These are phyloP conservation scores for Stachybotrys elegans DNA, from an alignment of 2,329 filamentous ascomycete species.

Conservation along the genomic window DNA sequence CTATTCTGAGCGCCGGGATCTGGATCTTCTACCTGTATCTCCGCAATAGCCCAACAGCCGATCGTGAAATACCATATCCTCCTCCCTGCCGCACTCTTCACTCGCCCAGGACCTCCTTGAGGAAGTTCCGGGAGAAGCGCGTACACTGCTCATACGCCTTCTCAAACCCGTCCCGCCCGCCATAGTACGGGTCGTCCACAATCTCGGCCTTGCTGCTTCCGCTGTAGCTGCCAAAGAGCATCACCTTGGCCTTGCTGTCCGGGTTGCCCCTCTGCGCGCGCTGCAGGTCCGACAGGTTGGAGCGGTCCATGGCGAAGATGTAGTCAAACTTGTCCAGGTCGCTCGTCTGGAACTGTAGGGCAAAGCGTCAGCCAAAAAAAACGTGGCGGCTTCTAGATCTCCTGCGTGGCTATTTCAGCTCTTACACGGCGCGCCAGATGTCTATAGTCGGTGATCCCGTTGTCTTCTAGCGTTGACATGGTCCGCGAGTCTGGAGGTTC, in stretches of 20 bases:
- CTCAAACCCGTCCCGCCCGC: conserved; percentile 74
- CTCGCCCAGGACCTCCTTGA: conserved; percentile 47
- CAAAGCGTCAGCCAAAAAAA: background rate
- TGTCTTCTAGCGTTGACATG: conserved; percentile 66
- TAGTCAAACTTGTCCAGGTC: conserved; percentile 90
- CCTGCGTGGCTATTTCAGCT: no score
- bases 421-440: conserved; percentile 72
- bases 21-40: no score
- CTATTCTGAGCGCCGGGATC: no score
- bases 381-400: no score
- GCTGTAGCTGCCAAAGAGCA: conserved; percentile 80
- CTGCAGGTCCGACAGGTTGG: conserved; percentile 69
- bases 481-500: conserved; percentile 77
- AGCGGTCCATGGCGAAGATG: conserved; percentile 88
- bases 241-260: conserved; percentile 59
- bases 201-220: conserved; percentile 62
- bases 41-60: no score
- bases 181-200: conserved; percentile 89
- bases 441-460: conserved; percentile 72
- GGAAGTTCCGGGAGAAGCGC: conserved; percentile 71
- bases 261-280: conserved; percentile 53
- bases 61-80: no score
- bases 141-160: conserved; percentile 80
- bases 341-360: conserved; percentile 44
- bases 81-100: conserved; percentile 8